Evolutionary conservation across 1,284 basidiomycete genomes (phyloP).

Genomic region (Apiotrichum akiyoshidainum): DNA sequence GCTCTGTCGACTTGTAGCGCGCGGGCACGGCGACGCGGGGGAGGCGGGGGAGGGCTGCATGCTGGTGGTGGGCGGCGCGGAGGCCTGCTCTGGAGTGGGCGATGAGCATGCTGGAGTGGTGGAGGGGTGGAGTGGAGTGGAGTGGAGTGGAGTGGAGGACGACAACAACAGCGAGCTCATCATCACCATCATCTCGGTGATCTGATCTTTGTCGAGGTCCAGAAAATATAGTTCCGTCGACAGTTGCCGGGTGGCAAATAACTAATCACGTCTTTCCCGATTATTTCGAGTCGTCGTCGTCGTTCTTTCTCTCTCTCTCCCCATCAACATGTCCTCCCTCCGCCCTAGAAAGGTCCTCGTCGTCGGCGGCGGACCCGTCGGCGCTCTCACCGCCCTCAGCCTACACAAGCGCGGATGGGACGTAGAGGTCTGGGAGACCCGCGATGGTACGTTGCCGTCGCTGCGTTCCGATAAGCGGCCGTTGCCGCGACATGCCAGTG

Average conservation of each 20-base stretch:
- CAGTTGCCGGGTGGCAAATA: background rate
- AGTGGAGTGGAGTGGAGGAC: too few species aligned
- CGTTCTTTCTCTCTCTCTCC: background rate
- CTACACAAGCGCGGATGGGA: slow-evolving; percentile 83
- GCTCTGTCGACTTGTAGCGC: background rate
- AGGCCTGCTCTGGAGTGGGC: background rate
- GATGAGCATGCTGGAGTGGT: background rate
- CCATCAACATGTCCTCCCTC: background rate
- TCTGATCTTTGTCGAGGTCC: too few species aligned
- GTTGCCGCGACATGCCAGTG: background rate
- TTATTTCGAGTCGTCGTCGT: background rate
- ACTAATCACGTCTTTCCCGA: too few species aligned
- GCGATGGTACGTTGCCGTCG: slow-evolving; percentile 62
- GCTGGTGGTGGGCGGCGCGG: background rate
- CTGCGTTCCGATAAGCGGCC: background rate
- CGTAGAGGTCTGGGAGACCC: slow-evolving; percentile 83
- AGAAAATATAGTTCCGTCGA: background rate
- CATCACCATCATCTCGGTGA: too few species aligned
- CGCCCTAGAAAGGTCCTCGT: slow-evolving; percentile 51
- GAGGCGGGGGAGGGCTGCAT: background rate
- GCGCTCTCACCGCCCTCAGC: slow-evolving; percentile 82
- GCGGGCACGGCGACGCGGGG: background rate
- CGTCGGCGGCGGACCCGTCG: slow-evolving; percentile 87
- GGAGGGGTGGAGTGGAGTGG: too few species aligned
- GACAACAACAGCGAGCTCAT: background rate